Conservation (phyloP, 2,329 filamentous ascomycete species). For the Cytospora piceicola region DNA sequence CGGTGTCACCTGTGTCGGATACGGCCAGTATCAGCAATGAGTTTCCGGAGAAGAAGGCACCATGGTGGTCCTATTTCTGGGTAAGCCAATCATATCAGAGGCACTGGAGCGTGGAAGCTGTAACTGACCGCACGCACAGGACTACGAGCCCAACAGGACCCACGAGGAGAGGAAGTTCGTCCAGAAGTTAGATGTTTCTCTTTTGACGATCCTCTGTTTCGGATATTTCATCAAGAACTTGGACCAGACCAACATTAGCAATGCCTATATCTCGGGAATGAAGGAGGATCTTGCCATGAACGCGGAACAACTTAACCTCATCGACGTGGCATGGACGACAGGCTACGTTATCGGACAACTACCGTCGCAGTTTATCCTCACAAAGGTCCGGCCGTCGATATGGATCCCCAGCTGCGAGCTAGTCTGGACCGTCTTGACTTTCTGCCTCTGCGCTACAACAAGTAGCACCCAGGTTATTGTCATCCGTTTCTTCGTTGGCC, state of each 20-base stretch:
- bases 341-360: conserved; percentile 60
- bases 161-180: conserved; percentile 40
- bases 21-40: background rate
- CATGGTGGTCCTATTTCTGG: conserved; percentile 31
- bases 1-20: conserved; percentile 9
- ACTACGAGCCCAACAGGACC: conserved; percentile 34
- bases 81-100: conserved; percentile 2
- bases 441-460: conserved; percentile 44
- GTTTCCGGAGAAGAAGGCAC: conserved; percentile 5
- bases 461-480: conserved; percentile 44
- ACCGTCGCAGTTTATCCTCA: conserved; percentile 46
- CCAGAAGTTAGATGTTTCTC: conserved; percentile 41
- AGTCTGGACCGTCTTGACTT: conserved; percentile 41
- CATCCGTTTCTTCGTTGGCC: conserved; percentile 50
- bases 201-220: conserved; percentile 42
- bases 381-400: conserved; percentile 47
- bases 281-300: conserved; percentile 57
- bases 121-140: conserved; percentile 9
- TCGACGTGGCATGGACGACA: conserved; percentile 58
- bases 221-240: conserved; percentile 47
- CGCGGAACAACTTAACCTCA: conserved; percentile 59
- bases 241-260: conserved; percentile 40
- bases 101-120: too few species aligned
- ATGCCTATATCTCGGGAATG: conserved; percentile 48
- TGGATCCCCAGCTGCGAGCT: conserved; percentile 47